A percentile compares a stretch with the other conserved stretches of the same genome.
Evolutionary conservation across 768 basidiomycete genomes (phyloP).

Genomic region (Panaeolus cyanescens): DNA sequence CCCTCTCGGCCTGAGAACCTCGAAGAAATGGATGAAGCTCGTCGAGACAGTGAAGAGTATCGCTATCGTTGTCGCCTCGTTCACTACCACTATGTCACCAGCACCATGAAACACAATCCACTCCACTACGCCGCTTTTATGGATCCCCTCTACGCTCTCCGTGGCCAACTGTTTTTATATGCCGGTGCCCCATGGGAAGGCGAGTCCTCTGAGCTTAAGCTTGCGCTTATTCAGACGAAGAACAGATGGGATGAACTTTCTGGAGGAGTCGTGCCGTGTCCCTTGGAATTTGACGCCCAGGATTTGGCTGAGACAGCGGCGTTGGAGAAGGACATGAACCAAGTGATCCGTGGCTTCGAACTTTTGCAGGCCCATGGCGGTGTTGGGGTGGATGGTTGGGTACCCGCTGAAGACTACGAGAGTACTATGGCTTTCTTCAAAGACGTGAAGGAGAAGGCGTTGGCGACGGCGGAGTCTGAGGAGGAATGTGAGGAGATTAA

Average conservation of each 20-base stretch:
- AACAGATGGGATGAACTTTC: slow-evolving; percentile 44
- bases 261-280: slow-evolving; percentile 40
- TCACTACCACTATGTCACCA: slow-evolving; percentile 50
- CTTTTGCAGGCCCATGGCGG: slow-evolving; percentile 25
- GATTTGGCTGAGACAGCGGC: slow-evolving; percentile 43
- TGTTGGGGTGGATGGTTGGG: slow-evolving; percentile 43
- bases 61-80: slow-evolving; percentile 48
- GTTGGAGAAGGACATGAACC: slow-evolving; percentile 31
- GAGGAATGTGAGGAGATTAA: slow-evolving; percentile 38
- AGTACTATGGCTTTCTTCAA: slow-evolving; percentile 35
- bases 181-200: slow-evolving; percentile 53
- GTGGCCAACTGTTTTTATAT: slow-evolving; percentile 41
- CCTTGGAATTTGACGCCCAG: slow-evolving; percentile 45
- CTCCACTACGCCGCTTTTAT: slow-evolving; percentile 40
- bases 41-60: slow-evolving; percentile 30
- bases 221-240: slow-evolving; percentile 43
- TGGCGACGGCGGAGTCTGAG: slow-evolving; percentile 29
- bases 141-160: slow-evolving; percentile 37
- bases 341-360: slow-evolving; percentile 33
- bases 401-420: slow-evolving; percentile 42
- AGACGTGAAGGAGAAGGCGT: slow-evolving; percentile 33
- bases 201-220: slow-evolving; percentile 48
- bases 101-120: slow-evolving; percentile 46
- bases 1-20: slow-evolving; percentile 47
- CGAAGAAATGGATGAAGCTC: slow-evolving; percentile 38